A percentile compares a stretch with the other conserved stretches of the same genome.
phyloP scores from a whole-genome alignment of 2,329 filamentous ascomycete species.

The Calonectria hawksworthii region DNA sequence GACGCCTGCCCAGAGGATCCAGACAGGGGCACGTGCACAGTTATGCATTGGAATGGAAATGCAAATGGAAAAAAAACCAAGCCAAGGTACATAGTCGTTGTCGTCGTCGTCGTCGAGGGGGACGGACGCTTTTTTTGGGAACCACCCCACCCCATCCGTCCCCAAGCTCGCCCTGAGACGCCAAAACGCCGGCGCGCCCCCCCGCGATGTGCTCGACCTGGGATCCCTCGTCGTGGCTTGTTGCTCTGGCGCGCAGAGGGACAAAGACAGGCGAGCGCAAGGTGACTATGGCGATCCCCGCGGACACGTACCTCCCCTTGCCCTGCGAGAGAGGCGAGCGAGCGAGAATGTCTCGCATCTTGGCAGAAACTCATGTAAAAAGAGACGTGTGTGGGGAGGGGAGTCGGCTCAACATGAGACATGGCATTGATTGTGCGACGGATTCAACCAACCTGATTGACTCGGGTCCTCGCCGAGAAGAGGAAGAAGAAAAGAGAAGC shows the following conservation, averaged over 20 bases:
- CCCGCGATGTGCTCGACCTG: neutral
- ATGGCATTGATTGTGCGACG: constrained; percentile 10
- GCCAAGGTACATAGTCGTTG: neutral
- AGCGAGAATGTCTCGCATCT: constrained; percentile 21
- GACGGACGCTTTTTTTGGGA: neutral
- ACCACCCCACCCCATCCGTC: neutral
- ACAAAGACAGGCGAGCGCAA: constrained; percentile 3
- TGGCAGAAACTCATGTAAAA: neutral
- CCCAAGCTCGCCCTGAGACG: constrained; percentile 7
- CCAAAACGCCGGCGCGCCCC: constrained; percentile 1
- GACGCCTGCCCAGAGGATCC: neutral
- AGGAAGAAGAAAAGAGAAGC: neutral
- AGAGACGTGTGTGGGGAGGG: neutral
- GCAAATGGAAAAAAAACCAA: neutral
- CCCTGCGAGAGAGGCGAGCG: neutral
- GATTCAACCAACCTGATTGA: neutral
- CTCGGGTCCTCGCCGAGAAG: neutral
- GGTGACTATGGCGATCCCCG: neutral
- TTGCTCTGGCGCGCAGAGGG: neutral
- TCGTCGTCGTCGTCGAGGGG: neutral
- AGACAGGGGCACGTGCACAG: neutral
- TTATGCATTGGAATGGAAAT: constrained; percentile 9
- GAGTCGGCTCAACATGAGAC: constrained; percentile 5
- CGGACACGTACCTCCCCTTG: neutral
- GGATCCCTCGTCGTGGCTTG: neutral